phyloP scores from a whole-genome alignment of 768 basidiomycete species.

The Lanmaoa pseudosensibilis region DNA sequence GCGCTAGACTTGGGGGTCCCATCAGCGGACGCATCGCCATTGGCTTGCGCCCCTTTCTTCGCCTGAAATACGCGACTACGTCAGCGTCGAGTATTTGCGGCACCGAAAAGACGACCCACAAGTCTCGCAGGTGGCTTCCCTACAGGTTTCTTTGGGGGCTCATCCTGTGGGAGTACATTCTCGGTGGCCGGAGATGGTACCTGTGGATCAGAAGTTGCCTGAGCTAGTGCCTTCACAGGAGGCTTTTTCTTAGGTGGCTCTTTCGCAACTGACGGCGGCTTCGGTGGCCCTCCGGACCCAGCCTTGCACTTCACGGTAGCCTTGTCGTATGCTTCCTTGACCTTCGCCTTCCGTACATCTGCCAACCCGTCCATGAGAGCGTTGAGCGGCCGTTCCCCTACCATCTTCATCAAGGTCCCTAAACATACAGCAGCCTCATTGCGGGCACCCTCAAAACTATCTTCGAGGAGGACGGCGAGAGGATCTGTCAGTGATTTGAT shows the following conservation, averaged over 20 bases:
- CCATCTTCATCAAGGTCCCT: slow-evolving; percentile 93
- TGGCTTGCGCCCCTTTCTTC: slow-evolving; percentile 51
- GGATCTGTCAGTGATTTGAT: slow-evolving; percentile 81
- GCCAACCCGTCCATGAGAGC: slow-evolving; percentile 82
- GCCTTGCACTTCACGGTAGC: slow-evolving; percentile 89
- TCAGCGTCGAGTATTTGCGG: not conserved
- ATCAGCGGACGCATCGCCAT: slow-evolving; percentile 26
- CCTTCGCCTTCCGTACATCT: slow-evolving; percentile 86
- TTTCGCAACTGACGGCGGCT: slow-evolving; percentile 33
- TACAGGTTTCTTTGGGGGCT: slow-evolving; percentile 41
- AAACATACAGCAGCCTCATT: slow-evolving; percentile 87
- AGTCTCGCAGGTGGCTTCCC: slow-evolving; percentile 55
- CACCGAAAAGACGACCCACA: slow-evolving; percentile 31
- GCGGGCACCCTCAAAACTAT: slow-evolving; percentile 85
- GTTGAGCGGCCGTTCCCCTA: slow-evolving; percentile 89
- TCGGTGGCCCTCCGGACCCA: slow-evolving; percentile 53
- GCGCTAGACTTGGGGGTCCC: slow-evolving; percentile 22
- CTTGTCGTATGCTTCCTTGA: slow-evolving; percentile 90
- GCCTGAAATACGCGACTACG: slow-evolving; percentile 30
- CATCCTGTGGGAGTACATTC: slow-evolving; percentile 28
- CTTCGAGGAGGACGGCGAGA: slow-evolving; percentile 76
- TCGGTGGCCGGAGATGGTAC: slow-evolving; percentile 13
- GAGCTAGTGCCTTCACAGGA: slow-evolving; percentile 31
- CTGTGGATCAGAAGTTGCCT: slow-evolving; percentile 18
- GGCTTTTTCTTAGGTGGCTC: slow-evolving; percentile 40